Evolutionary conservation across 164 flowering plant genomes (phyloP).

Genomic region (Stephania yunnanensis): DNA sequence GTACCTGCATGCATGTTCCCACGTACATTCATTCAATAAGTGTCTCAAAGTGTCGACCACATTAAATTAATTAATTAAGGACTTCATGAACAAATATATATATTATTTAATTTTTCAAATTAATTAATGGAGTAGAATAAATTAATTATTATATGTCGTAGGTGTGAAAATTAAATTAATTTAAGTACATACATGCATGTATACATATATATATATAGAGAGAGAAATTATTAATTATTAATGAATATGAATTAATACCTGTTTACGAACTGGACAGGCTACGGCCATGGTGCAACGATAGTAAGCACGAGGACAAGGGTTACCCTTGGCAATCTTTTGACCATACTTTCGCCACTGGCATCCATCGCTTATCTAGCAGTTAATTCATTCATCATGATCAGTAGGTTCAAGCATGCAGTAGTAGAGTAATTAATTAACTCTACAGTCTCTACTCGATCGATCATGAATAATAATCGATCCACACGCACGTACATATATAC

Average conservation of each 20-base stretch:
- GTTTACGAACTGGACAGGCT: conserved; percentile 64
- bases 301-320: conserved; percentile 65
- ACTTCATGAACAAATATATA: too few species aligned
- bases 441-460: too few species aligned
- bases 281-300: conserved; percentile 60
- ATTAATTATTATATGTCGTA: too few species aligned
- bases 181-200: too few species aligned
- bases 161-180: background rate
- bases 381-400: too few species aligned
- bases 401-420: background rate
- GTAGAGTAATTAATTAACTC: background rate
- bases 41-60: too few species aligned
- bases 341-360: conserved; percentile 70
- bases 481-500: background rate
- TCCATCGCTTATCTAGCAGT: conserved; percentile 49
- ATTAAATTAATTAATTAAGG: too few species aligned
- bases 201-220: too few species aligned
- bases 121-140: too few species aligned
- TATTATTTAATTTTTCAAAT: too few species aligned
- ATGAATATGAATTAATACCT: conserved; percentile 21
- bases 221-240: too few species aligned
- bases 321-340: conserved; percentile 65
- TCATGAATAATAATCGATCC: background rate
- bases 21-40: background rate
- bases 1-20: conserved; percentile 25